Evolutionary conservation across 1,139 yeast genomes (phyloP).

Genomic region (Yamadazyma atmosphaerica): DNA sequence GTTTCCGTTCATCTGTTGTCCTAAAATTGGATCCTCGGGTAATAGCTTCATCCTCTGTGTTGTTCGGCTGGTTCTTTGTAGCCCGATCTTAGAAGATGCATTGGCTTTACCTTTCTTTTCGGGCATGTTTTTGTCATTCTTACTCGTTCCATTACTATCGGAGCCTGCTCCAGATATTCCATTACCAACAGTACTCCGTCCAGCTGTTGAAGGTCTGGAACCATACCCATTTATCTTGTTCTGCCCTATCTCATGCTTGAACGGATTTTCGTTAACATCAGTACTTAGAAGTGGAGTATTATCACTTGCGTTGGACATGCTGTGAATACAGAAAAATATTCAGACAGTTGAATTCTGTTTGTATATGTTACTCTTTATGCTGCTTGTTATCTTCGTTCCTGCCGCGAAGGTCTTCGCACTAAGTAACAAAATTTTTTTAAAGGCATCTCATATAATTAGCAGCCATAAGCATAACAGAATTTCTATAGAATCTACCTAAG

Average conservation of each 20-base stretch:
- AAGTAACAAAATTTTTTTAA: background rate
- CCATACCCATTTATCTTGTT: background rate
- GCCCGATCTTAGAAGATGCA: constrained; percentile 51
- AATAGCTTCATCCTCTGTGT: constrained; percentile 82
- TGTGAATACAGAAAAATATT: too few relatives aligned
- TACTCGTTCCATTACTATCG: background rate
- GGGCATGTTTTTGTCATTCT: background rate
- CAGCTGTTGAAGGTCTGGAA: background rate
- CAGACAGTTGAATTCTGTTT: too few relatives aligned
- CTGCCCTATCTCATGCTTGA: background rate
- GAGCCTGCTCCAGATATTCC: background rate
- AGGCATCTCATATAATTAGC: background rate
- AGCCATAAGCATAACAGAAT: background rate
- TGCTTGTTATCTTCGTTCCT: background rate
- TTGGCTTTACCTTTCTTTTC: constrained; percentile 7
- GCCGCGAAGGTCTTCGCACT: constrained; percentile 6
- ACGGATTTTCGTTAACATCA: constrained; percentile 11
- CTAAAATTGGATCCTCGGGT: constrained; percentile 72
- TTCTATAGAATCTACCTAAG: background rate
- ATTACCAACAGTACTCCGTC: background rate
- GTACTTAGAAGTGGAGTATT: constrained; percentile 12
- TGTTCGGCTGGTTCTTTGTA: constrained; percentile 86
- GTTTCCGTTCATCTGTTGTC: constrained; percentile 18
- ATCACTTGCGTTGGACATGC: constrained; percentile 3
- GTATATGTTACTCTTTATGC: background rate